These are phyloP conservation scores for Lumnitzera littorea DNA, from an alignment of 345 rosid genomes.

Conservation along the genomic window DNA sequence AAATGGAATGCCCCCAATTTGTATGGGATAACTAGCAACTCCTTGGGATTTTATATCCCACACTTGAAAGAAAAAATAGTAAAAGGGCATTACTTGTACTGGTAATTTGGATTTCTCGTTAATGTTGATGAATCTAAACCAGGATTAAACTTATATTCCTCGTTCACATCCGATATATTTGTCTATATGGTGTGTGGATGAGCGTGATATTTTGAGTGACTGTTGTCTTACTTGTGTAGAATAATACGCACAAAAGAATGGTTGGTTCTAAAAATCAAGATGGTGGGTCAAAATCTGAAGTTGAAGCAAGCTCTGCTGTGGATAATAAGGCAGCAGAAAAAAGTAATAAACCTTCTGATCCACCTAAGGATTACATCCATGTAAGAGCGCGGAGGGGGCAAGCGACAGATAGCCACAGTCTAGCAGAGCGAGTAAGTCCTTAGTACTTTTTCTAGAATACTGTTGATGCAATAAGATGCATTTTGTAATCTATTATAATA, in stretches of 20 bases:
- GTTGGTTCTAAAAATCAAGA: constrained; percentile 42
- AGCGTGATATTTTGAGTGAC: constrained; percentile 6
- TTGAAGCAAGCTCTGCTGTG: constrained; percentile 53
- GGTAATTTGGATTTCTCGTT: no score
- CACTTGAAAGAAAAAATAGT: no score
- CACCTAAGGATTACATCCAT: constrained; percentile 86
- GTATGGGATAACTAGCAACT: no score
- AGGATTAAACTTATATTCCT: no score
- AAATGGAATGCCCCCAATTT: no score
- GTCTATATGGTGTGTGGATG: background rate
- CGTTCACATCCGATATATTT: no score
- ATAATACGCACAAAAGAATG: constrained; percentile 41
- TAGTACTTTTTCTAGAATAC: background rate
- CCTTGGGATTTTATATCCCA: no score
- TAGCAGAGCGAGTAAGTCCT: constrained; percentile 84
- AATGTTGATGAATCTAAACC: no score
- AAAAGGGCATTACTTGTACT: no score
- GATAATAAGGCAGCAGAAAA: constrained; percentile 46
- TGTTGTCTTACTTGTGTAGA: constrained; percentile 20
- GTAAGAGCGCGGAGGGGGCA: constrained; percentile 98
- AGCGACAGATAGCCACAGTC: constrained; percentile 97
- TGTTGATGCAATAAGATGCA: background rate
- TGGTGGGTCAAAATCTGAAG: constrained; percentile 49
- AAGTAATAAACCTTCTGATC: constrained; percentile 56
- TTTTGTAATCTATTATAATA: background rate